These are phyloP conservation scores for Gremmenia infestans DNA, from an alignment of 2,329 filamentous ascomycete species.

Conservation along the genomic window DNA sequence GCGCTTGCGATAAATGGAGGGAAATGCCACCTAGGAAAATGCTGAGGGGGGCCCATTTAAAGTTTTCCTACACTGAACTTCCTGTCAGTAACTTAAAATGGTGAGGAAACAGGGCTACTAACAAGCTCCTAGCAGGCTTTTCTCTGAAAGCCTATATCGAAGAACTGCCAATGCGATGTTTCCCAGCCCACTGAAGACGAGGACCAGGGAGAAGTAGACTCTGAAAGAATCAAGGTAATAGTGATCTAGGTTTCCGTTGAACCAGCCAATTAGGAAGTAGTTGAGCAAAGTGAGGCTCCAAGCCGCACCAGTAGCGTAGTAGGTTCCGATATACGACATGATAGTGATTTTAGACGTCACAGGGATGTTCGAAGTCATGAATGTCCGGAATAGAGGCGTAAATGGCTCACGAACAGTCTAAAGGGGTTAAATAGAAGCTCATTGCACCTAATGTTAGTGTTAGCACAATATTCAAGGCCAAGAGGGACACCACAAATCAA, in stretches of 20 bases:
- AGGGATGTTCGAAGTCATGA: slow-evolving; percentile 55
- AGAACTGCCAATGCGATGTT: slow-evolving; percentile 49
- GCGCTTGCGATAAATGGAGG: slow-evolving; percentile 71
- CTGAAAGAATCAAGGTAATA: slow-evolving; percentile 64
- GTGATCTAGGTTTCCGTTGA: slow-evolving; percentile 59
- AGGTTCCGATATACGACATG: slow-evolving; percentile 58
- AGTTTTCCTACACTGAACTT: slow-evolving; percentile 46
- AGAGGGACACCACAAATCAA: not conserved
- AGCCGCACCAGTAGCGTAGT: slow-evolving; percentile 61
- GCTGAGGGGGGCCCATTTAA: slow-evolving; percentile 67
- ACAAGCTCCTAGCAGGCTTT: slow-evolving; percentile 38
- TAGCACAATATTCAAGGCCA: not conserved
- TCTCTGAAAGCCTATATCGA: slow-evolving; percentile 56
- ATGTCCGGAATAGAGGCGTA: slow-evolving; percentile 57
- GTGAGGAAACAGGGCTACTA: slow-evolving; percentile 10
- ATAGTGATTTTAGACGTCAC: slow-evolving; percentile 66
- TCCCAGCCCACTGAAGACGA: slow-evolving; percentile 55
- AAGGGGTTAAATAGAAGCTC: slow-evolving; percentile 67
- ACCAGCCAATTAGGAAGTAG: slow-evolving; percentile 69
- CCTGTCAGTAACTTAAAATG: slow-evolving; percentile 38
- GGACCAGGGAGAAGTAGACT: slow-evolving; percentile 57
- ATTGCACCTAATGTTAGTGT: slow-evolving; percentile 40
- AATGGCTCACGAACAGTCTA: slow-evolving; percentile 56
- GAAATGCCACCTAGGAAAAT: slow-evolving; percentile 81
- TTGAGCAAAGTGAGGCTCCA: slow-evolving; percentile 62